Evolutionary conservation across 139 green algal species (phyloP).

Genomic region (Micractinium conductrix): DNA sequence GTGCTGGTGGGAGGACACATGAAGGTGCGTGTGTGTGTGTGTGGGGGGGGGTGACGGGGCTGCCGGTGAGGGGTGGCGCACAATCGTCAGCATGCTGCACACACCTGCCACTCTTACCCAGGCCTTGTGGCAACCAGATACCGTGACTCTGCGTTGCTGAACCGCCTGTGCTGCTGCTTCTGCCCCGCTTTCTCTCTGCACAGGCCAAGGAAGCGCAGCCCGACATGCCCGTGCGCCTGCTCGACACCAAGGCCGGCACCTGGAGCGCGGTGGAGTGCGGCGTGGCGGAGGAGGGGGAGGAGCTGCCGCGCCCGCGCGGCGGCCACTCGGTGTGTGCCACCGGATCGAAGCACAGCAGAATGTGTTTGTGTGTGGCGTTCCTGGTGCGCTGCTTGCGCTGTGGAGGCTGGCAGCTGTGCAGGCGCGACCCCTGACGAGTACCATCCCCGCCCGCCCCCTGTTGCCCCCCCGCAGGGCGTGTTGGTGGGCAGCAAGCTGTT

Average conservation of each 20-base stretch:
- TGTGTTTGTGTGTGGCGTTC: background rate
- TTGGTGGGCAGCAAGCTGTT: slow-evolving; percentile 74
- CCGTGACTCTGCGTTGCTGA: no score
- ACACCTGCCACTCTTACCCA: no score
- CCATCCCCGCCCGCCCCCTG: background rate
- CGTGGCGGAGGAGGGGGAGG: slow-evolving; percentile 25
- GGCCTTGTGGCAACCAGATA: no score
- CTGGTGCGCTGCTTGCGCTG: no score
- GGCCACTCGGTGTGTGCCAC: slow-evolving; percentile 80
- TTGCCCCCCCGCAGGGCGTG: slow-evolving; percentile 51
- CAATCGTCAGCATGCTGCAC: no score
- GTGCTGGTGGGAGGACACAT: slow-evolving; percentile 86
- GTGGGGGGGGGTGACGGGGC: no score
- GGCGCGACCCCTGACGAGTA: no score
- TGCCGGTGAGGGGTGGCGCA: no score
- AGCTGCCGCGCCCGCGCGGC: slow-evolving; percentile 66
- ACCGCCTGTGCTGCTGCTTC: background rate
- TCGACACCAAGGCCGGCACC: slow-evolving; percentile 63
- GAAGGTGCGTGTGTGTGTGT: slow-evolving; percentile 76
- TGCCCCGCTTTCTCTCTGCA: background rate
- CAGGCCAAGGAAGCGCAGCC: slow-evolving; percentile 65
- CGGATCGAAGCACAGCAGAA: no score
- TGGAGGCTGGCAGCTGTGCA: no score
- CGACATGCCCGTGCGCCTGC: slow-evolving; percentile 65
- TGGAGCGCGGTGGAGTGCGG: slow-evolving; percentile 54